Evolutionary conservation across 1,139 yeast genomes (phyloP).

Genomic region (Yamadazyma sp.): DNA sequence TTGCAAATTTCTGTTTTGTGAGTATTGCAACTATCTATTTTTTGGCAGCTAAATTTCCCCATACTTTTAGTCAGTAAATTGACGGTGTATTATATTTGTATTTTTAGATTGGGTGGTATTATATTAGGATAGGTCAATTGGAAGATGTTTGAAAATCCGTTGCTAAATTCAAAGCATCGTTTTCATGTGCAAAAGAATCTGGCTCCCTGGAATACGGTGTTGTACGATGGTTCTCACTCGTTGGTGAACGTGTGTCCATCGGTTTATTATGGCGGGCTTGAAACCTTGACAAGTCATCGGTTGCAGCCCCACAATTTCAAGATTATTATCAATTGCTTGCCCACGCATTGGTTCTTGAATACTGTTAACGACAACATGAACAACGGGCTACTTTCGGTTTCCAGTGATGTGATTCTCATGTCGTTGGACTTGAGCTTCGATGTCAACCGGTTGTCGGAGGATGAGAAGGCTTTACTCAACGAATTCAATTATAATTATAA

Average conservation of each 20-base stretch:
- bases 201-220: too few species aligned
- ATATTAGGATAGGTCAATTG: background rate
- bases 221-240: background rate
- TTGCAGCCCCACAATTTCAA: conserved; percentile 31
- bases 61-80: background rate
- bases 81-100: background rate
- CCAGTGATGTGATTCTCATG: conserved; percentile 41
- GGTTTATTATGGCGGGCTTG: conserved; percentile 13
- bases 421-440: conserved; percentile 41
- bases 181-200: background rate
- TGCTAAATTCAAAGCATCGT: background rate
- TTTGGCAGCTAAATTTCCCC: conserved; percentile 1
- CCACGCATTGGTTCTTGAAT: conserved; percentile 31
- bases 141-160: background rate
- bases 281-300: conserved; percentile 12
- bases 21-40: too few species aligned
- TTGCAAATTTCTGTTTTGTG: background rate
- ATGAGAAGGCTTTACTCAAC: conserved; percentile 20
- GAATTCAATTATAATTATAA: conserved; percentile 32
- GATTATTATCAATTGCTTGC: conserved; percentile 42
- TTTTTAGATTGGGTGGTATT: background rate
- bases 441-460: conserved; percentile 18
- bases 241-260: conserved; percentile 12
- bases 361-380: conserved; percentile 18
- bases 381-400: conserved; percentile 24